phyloP scores from a whole-genome alignment of 306 rosid genomes.

The Parietaria judaica region DNA sequence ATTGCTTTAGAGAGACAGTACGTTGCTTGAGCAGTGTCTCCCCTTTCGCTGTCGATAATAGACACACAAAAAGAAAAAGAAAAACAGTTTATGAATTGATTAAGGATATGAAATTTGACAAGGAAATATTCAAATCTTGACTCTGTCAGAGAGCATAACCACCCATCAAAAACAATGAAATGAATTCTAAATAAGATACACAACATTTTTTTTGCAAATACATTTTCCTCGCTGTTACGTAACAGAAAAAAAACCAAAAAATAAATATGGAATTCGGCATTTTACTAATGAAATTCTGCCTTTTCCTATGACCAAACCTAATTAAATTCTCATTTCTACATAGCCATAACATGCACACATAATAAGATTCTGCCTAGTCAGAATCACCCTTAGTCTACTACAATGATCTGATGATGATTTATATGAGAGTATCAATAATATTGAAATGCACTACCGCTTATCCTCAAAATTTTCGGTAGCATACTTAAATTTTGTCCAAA shows the following conservation, averaged over 20 bases:
- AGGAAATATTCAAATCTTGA: background rate
- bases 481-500: background rate
- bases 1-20: constrained; percentile 81
- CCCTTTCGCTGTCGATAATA: constrained; percentile 41
- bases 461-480: background rate
- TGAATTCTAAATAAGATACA: background rate
- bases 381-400: background rate
- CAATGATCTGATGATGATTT: background rate
- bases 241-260: background rate
- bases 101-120: background rate
- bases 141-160: background rate
- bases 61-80: no score
- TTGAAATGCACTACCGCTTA: no score
- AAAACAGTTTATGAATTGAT: background rate
- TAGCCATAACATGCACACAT: background rate
- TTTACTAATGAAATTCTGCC: background rate
- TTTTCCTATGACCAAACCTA: background rate
- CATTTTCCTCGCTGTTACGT: background rate
- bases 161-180: background rate
- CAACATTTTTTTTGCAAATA: background rate
- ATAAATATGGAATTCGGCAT: background rate
- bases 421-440: no score
- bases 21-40: constrained; percentile 51
- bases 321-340: background rate
- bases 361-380: background rate